Conservation (phyloP, 768 basidiomycete genomes). For the Pleurotus salmoneostramineus region DNA sequence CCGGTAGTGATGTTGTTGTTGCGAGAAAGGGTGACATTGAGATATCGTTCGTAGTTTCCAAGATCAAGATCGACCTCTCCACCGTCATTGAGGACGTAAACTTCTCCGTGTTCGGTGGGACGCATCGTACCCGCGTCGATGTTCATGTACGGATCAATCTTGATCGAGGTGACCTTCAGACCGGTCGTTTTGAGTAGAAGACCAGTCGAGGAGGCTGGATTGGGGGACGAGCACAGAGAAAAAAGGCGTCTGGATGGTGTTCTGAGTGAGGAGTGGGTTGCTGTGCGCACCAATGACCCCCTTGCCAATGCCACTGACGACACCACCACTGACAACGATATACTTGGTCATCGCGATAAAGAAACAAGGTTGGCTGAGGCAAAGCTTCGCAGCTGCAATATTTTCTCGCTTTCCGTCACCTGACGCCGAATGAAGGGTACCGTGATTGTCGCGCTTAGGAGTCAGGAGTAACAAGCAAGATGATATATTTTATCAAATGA, state of each 20-base stretch:
- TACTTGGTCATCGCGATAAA: conserved; percentile 78
- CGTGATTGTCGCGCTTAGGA: not conserved
- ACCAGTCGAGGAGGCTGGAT: conserved; percentile 91
- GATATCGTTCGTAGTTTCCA: conserved; percentile 97
- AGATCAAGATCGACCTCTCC: conserved; percentile 98
- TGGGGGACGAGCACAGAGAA: not conserved
- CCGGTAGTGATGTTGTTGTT: conserved; percentile 99
- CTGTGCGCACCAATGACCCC: conserved; percentile 89
- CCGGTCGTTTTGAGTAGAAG: conserved; percentile 93
- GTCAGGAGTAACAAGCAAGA: not conserved
- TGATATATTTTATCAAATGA: not conserved
- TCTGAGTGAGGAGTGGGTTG: conserved; percentile 14
- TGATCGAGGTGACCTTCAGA: conserved; percentile 96
- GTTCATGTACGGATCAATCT: conserved; percentile 99
- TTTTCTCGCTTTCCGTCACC: not conserved
- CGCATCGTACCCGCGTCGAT: conserved; percentile 99
- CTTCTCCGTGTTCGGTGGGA: conserved; percentile 99
- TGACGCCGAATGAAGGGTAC: not conserved
- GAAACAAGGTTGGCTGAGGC: not conserved
- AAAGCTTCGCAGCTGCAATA: not conserved
- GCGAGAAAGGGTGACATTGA: conserved; percentile 88
- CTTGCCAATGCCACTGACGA: conserved; percentile 98
- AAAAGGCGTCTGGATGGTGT: conserved; percentile 1
- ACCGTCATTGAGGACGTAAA: conserved; percentile 97
- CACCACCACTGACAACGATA: conserved; percentile 94